Percentiles rank a stretch among this genome's conserved stretches.
Conservation (phyloP, 306 rosid genomes). For the Gastrolobium villosum region DNA sequence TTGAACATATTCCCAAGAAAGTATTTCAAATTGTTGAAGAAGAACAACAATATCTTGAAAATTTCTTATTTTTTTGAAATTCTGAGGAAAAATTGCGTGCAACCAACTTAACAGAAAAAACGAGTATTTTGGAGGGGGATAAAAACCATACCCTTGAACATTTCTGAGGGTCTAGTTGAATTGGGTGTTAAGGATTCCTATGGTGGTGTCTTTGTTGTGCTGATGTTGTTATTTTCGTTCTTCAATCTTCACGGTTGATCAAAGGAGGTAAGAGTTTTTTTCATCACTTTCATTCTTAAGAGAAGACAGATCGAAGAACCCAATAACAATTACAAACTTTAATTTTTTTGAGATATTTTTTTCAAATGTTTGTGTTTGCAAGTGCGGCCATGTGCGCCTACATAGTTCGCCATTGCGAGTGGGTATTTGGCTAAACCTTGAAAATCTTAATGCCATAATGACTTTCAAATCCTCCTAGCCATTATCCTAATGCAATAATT, state of each 20-base stretch:
- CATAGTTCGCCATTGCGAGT: not conserved
- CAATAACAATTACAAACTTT: too few relatives aligned
- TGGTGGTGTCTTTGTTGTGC: conserved; percentile 57
- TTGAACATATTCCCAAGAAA: too few relatives aligned
- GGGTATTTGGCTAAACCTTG: conserved; percentile 6
- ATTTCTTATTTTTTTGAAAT: conserved; percentile 30
- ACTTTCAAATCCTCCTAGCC: conserved; percentile 9
- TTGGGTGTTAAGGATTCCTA: conserved; percentile 72
- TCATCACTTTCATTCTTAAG: too few relatives aligned
- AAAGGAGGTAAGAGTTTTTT: too few relatives aligned
- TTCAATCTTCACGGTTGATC: conserved; percentile 61
- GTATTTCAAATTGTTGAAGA: too few relatives aligned
- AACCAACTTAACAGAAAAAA: conserved; percentile 32
- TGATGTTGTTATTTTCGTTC: conserved; percentile 60
- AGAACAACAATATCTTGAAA: not conserved
- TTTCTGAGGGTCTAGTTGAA: conserved; percentile 91
- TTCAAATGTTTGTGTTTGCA: too few relatives aligned
- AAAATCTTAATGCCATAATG: conserved; percentile 1
- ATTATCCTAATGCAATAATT: not conserved
- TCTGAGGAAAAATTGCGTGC: conserved; percentile 39
- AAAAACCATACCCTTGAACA: conserved; percentile 80
- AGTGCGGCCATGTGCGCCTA: too few relatives aligned
- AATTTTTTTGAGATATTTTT: too few relatives aligned
- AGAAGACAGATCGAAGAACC: too few relatives aligned
- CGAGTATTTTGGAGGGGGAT: conserved; percentile 4